Conservation (phyloP, 2,329 filamentous ascomycete genomes). For the Diaporthe sp. region DNA sequence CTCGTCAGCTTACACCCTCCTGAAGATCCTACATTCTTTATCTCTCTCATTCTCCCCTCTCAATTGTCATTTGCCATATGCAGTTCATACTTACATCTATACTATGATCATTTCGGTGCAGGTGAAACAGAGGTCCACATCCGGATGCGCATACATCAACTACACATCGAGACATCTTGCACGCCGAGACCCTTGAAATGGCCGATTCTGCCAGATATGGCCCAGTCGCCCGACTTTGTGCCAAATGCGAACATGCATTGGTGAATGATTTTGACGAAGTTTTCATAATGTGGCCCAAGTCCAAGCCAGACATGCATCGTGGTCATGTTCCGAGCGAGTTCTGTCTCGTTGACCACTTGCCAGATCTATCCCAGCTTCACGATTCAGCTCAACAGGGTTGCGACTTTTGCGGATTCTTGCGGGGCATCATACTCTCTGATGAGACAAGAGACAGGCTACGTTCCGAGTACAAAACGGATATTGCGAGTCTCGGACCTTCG, state of each 20-base stretch:
- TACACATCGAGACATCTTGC: too few relatives aligned
- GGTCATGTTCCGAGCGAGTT: not conserved
- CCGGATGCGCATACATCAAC: too few relatives aligned
- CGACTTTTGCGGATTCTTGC: not conserved
- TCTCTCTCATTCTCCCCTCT: not conserved
- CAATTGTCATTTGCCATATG: not conserved
- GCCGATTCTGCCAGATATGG: not conserved
- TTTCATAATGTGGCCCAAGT: not conserved
- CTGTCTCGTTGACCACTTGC: not conserved
- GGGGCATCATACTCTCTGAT: not conserved
- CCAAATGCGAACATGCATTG: not conserved
- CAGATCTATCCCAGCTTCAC: not conserved
- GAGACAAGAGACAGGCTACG: not conserved
- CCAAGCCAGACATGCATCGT: not conserved
- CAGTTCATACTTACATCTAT: too few relatives aligned
- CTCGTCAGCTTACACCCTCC: not conserved
- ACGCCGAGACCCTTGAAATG: not conserved
- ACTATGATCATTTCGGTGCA: too few relatives aligned
- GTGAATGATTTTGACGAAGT: not conserved
- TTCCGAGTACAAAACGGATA: not conserved
- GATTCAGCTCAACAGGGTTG: not conserved
- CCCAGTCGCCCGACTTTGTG: not conserved
- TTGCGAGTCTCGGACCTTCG: not conserved
- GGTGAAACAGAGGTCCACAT: too few relatives aligned
- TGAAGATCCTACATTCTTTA: not conserved